Percentiles rank a stretch among this genome's conserved stretches.
Conservation (phyloP, 75 land plant species). For the Selaginella tamariscina region DNA sequence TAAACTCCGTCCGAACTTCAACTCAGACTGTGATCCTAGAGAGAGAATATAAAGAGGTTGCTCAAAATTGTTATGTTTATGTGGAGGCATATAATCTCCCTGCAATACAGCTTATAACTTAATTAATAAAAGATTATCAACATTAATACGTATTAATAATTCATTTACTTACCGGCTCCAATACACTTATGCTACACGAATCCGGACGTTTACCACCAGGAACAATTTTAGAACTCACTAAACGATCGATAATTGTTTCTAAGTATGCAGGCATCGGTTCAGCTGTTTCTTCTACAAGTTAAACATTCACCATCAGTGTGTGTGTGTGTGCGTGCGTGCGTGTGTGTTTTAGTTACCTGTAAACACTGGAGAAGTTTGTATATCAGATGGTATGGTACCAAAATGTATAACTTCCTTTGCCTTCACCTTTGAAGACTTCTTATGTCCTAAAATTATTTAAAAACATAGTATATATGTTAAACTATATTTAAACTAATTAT, state of each 20-base stretch:
- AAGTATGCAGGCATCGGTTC: not conserved
- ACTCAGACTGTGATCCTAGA: not conserved
- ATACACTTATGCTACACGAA: not conserved
- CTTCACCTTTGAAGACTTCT: not conserved
- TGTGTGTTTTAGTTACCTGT: too few relatives aligned
- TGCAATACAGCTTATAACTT: not conserved
- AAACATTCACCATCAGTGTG: too few relatives aligned
- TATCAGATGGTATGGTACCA: constrained; percentile 10
- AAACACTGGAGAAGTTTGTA: not conserved
- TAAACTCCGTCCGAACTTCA: not conserved
- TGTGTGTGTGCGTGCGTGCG: too few relatives aligned
- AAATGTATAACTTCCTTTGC: constrained; percentile 3
- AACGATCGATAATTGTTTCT: not conserved
- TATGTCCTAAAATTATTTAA: not conserved
- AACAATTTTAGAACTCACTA: not conserved
- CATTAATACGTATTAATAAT: too few relatives aligned
- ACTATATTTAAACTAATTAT: not conserved
- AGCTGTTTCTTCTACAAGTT: not conserved
- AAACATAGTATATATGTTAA: not conserved
- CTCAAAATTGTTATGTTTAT: not conserved
- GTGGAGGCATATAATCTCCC: not conserved
- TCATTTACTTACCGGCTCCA: constrained; percentile 1
- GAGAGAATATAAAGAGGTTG: not conserved
- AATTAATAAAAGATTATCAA: too few relatives aligned
- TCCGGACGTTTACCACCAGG: not conserved